phyloP scores from a whole-genome alignment of 306 rosid species.

The Pterocarpus santalinus region DNA sequence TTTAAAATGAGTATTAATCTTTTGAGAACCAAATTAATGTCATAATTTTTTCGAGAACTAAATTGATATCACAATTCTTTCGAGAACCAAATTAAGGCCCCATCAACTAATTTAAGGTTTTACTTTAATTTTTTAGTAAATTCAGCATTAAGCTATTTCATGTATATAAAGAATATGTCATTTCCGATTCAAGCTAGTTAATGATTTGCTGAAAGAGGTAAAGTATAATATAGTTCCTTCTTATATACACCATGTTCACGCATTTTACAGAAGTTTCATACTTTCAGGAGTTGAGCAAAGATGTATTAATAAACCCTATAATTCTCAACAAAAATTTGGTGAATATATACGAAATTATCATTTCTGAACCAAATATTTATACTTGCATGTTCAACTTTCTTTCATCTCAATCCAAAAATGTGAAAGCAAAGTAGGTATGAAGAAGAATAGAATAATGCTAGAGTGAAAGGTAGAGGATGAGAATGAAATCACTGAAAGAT shows the following conservation, averaged over 20 bases:
- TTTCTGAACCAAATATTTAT: conserved; percentile 2
- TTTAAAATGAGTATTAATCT: no score
- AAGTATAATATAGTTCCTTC: no score
- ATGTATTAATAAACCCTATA: background rate
- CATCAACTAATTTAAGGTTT: no score
- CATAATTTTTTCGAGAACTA: no score
- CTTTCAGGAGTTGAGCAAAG: background rate
- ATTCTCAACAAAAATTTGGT: background rate
- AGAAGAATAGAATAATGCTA: conserved; percentile 18
- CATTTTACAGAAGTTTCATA: background rate
- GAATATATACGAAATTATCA: conserved; percentile 20
- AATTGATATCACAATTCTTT: no score
- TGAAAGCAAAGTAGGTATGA: conserved; percentile 31
- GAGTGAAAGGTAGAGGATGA: background rate
- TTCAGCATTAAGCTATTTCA: no score
- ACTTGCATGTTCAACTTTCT: conserved; percentile 36
- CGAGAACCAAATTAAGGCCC: no score
- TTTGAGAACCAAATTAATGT: no score
- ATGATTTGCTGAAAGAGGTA: no score
- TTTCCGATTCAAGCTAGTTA: no score
- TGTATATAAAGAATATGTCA: no score
- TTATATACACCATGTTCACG: background rate
- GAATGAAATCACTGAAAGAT: conserved; percentile 53
- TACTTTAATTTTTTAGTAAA: no score
- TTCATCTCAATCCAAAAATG: conserved; percentile 50